Percentiles rank a stretch among this genome's conserved stretches.
Conservation (phyloP, 805 yeast genomes). For the Teunomyces kruisii region DNA sequence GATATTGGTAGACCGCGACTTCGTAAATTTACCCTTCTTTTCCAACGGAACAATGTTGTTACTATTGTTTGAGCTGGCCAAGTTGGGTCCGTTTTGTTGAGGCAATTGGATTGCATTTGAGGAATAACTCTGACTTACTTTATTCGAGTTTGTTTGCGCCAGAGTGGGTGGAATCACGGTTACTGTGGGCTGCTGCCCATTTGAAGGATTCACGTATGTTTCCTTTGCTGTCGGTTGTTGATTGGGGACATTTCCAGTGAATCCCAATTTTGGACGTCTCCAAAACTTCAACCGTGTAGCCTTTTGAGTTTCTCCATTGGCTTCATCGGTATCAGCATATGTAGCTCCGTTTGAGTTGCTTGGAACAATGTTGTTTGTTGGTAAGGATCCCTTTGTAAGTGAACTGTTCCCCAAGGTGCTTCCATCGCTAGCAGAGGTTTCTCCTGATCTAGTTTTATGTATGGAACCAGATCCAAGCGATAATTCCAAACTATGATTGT, state of each 20-base stretch:
- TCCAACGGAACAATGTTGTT: conserved; percentile 6
- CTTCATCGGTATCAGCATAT: conserved; percentile 12
- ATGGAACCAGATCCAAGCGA: conserved; percentile 4
- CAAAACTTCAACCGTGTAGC: conserved; percentile 46
- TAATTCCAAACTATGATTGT: conserved; percentile 16
- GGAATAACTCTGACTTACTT: conserved; percentile 13
- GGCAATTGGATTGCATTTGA: conserved; percentile 15
- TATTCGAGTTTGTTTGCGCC: neutral
- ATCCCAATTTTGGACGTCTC: conserved; percentile 42
- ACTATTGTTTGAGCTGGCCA: neutral
- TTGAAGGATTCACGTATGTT: neutral
- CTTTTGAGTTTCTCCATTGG: conserved; percentile 33
- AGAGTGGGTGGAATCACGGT: neutral
- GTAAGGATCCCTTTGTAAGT: neutral
- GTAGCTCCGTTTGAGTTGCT: conserved; percentile 12
- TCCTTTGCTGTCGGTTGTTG: neutral
- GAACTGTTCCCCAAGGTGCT: neutral
- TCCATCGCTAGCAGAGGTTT: neutral
- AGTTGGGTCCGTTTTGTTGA: neutral
- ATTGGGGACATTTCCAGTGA: conserved; percentile 9
- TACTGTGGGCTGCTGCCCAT: neutral
- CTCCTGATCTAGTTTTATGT: conserved; percentile 4
- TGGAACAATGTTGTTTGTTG: neutral
- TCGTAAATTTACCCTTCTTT: conserved; percentile 25
- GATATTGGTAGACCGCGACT: conserved; percentile 49